Evolutionary conservation across 2,329 filamentous ascomycete species (phyloP).

Genomic region (Colletotrichum lentis): DNA sequence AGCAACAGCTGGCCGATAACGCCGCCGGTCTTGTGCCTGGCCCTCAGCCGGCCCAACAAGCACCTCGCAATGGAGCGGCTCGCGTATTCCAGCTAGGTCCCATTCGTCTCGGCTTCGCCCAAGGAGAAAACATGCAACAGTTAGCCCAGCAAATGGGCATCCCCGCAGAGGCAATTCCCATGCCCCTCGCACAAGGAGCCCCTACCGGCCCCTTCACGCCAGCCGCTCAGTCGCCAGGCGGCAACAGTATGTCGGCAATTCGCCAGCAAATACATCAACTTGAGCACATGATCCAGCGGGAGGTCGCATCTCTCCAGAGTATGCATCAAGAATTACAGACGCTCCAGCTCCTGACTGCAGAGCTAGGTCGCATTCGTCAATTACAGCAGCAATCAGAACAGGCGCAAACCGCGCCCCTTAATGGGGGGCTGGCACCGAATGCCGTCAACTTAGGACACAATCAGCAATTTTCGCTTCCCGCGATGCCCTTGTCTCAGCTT

Average conservation of each 20-base stretch:
- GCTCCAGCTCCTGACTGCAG: slow-evolving; percentile 72
- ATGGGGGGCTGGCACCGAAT: slow-evolving; percentile 17
- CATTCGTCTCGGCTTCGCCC: slow-evolving; percentile 78
- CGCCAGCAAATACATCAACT: slow-evolving; percentile 70
- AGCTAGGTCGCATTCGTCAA: slow-evolving; percentile 71
- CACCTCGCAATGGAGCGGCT: slow-evolving; percentile 53
- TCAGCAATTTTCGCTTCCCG: slow-evolving; percentile 35
- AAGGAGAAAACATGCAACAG: slow-evolving; percentile 72
- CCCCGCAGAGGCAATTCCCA: slow-evolving; percentile 42
- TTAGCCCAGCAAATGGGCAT: slow-evolving; percentile 70
- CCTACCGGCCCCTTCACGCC: slow-evolving; percentile 38
- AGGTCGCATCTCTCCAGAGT: slow-evolving; percentile 68
- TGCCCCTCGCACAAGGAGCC: slow-evolving; percentile 30
- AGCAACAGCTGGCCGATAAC: slow-evolving; percentile 47
- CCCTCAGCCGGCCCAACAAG: slow-evolving; percentile 39
- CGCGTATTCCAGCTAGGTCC: slow-evolving; percentile 78
- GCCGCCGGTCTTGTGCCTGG: slow-evolving; percentile 33
- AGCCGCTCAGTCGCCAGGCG: slow-evolving; percentile 38
- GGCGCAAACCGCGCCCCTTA: slow-evolving; percentile 26
- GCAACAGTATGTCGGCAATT: slow-evolving; percentile 55
- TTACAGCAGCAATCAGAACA: slow-evolving; percentile 52
- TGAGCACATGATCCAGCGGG: slow-evolving; percentile 73
- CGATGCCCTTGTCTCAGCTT: slow-evolving; percentile 28
- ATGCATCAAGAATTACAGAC: slow-evolving; percentile 73
- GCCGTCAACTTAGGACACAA: slow-evolving; percentile 40